Base-by-base conservation (phyloP, 1,139 yeast species). In the Saccharomycopsis phalli region DNA sequence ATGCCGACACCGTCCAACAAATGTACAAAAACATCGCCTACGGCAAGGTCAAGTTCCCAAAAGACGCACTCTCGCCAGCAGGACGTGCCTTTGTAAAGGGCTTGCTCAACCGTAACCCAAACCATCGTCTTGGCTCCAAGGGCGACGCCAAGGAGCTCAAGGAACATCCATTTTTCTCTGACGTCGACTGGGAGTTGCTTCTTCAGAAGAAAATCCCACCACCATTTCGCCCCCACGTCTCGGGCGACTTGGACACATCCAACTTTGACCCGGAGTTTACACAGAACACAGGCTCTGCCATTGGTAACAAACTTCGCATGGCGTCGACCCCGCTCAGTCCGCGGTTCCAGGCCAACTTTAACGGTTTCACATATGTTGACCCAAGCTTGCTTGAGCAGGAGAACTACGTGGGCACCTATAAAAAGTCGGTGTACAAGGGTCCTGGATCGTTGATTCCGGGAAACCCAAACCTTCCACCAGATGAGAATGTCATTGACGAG, bases 11-110 rank as follows among this genome's bases (percentile, higher is more conserved):
- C 40, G 38, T 40, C 14, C 97, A 91, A 65, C 95, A 88, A 62
- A 91, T 91, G 97, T 91, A 91, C 66, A 88, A 88, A 64, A 91
- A 91, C 62, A 91, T 91, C 63, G 97, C 97, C 2, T 91, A 87
- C 63, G 97, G 98, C 48, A 91, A 91, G 59, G 97, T 91, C 23
- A 72, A 95, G 54, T 91, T 91, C 62, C 98, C 98, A 35, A 86
- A 88, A 58, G 97, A 91, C 56, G 93, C 91, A 10, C 67, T 91
- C 46, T 81, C 94, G 42, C 72, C 84, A 4, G 95, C 87, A 56
- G 97, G 97, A 31, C 74, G 97, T 48, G 79, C 91, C 6, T 91
- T 91, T 59, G 97, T 91, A 41, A 91, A 88, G 62, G 96, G 97
- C 1, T 68, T 91, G 47, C 69, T 91, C 55, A 91, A 91, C 63